phyloP scores from a whole-genome alignment of 163 green algal species.

The Prototheca cutis region DNA sequence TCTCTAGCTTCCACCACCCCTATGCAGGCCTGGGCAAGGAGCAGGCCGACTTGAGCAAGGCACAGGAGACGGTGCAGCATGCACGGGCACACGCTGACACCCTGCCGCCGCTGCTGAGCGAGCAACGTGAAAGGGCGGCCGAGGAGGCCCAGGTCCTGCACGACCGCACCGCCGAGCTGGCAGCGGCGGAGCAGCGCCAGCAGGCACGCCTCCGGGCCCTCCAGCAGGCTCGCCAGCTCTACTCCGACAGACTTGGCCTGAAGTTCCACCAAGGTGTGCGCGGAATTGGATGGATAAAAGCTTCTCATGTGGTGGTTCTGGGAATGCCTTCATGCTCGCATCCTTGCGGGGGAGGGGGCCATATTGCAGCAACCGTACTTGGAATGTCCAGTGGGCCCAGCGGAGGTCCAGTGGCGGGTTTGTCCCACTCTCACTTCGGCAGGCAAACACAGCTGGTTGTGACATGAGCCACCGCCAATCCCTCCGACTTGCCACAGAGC shows the following conservation, averaged over 20 bases:
- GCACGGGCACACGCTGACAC: conserved; percentile 10
- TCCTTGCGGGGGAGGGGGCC: no score
- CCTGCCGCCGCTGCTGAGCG: conserved; percentile 12
- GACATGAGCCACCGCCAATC: background rate
- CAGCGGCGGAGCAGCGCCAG: background rate
- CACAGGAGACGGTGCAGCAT: conserved; percentile 2
- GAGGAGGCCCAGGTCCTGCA: conserved; percentile 6
- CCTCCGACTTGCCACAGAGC: no score
- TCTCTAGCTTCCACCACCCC: no score
- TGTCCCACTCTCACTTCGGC: no score
- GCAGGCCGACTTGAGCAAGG: background rate
- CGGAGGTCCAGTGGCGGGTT: no score
- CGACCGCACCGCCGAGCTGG: conserved; percentile 4
- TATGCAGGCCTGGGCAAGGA: conserved; percentile 12
- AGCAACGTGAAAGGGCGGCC: conserved; percentile 9
- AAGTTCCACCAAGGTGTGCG: background rate
- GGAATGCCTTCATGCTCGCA: no score
- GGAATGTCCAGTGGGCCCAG: no score
- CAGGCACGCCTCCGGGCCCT: background rate
- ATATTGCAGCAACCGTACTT: no score
- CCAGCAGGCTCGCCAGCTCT: background rate
- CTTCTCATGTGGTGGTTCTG: no score
- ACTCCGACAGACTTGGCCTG: background rate
- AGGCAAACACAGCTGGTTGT: background rate
- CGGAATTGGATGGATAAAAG: no score